phyloP scores from a whole-genome alignment of 495 filamentous ascomycete species.

The Trichoderma asperelloides region DNA sequence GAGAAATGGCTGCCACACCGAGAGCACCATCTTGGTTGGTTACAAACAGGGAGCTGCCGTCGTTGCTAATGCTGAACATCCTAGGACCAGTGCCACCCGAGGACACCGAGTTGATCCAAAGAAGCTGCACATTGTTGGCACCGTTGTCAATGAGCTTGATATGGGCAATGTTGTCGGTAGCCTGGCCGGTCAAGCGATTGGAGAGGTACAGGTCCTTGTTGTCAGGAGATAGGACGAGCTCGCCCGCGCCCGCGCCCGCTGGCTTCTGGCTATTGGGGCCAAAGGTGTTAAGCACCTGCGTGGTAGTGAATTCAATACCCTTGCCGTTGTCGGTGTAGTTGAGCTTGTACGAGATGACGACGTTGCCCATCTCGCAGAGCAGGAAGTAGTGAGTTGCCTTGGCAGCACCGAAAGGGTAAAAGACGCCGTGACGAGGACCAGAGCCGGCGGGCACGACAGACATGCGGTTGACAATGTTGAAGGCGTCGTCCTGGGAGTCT shows the following conservation, averaged over 20 bases:
- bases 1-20: constrained; percentile 21
- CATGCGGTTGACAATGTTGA: constrained; percentile 17
- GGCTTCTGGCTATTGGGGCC: constrained; percentile 19
- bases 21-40: constrained; percentile 24
- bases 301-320: constrained; percentile 15
- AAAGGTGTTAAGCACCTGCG: constrained; percentile 23
- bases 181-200: constrained; percentile 26
- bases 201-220: constrained; percentile 25
- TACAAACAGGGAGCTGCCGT: constrained; percentile 18
- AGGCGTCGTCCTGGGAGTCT: constrained; percentile 20
- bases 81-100: constrained; percentile 22
- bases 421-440: constrained; percentile 28
- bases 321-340: constrained; percentile 16
- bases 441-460: constrained; percentile 16
- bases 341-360: constrained; percentile 23
- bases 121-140: constrained; percentile 13
- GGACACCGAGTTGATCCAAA: constrained; percentile 17
- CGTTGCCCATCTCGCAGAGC: constrained; percentile 24
- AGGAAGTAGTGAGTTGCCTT: constrained; percentile 21
- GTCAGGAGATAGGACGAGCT: constrained; percentile 22
- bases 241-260: constrained; percentile 20
- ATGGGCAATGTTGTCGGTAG: constrained; percentile 26
- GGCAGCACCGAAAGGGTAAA: constrained; percentile 18
- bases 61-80: constrained; percentile 24
- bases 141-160: constrained; percentile 16